These are phyloP conservation scores for Prunus salicina DNA, from an alignment of 306 rosid genomes.

Conservation along the genomic window DNA sequence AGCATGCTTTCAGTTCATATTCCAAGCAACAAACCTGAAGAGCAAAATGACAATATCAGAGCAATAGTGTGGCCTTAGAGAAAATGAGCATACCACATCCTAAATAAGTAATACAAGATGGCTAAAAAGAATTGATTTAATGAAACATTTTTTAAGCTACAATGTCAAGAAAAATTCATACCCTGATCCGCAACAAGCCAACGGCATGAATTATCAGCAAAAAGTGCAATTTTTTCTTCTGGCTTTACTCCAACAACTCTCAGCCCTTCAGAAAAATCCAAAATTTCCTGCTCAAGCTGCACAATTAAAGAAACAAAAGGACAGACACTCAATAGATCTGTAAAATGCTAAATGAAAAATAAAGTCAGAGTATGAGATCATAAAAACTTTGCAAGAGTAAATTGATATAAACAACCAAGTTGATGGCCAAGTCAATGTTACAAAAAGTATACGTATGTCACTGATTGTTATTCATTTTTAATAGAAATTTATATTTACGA, in stretches of 20 bases:
- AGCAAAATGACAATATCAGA: not conserved
- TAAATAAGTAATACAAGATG: not conserved
- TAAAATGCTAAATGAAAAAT: not conserved
- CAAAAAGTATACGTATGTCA: not conserved
- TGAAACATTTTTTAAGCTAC: slow-evolving; percentile 2
- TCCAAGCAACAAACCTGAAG: slow-evolving; percentile 10
- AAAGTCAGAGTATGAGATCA: not conserved
- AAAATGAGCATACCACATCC: slow-evolving; percentile 18
- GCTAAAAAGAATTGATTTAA: not conserved
- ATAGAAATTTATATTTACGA: not conserved
- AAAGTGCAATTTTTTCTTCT: slow-evolving; percentile 70
- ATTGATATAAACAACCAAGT: not conserved
- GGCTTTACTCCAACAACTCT: slow-evolving; percentile 69
- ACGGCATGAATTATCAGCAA: slow-evolving; percentile 79
- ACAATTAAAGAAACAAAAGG: slow-evolving; percentile 13
- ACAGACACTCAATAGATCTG: not conserved
- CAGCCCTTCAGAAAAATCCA: slow-evolving; percentile 74
- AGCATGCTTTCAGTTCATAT: not conserved
- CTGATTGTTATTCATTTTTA: too few species aligned
- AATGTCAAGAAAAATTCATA: slow-evolving; percentile 19
- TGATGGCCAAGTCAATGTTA: not conserved
- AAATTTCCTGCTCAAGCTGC: slow-evolving; percentile 75
- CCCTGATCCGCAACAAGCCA: slow-evolving; percentile 98
- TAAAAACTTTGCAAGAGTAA: not conserved
- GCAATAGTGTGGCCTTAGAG: not conserved